Base-by-base conservation (phyloP, 805 yeast species). In the Candida jianshihensis region DNA sequence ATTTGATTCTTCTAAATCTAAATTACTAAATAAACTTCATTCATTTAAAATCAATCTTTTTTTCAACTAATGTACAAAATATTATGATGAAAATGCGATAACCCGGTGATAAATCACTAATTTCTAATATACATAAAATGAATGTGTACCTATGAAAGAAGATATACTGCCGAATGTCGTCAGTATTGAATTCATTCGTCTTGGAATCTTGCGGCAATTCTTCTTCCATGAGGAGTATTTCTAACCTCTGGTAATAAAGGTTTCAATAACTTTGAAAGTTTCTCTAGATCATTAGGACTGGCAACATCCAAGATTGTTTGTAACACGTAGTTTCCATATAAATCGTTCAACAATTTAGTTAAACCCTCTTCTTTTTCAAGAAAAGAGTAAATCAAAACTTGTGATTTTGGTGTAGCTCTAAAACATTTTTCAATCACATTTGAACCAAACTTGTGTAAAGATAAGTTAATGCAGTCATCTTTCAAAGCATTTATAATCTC, bases 181-280 rank as follows among this genome's bases (percentile, higher is more conserved):
- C n/a, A n/a, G n/a, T n/a, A 28, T 17, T 8, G 13, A 17, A 13
- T 13, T 22, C 19, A 31, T 21, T 31, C 34, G n/a, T 34, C 10
- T 3, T 47, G 51, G 31, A 75, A 51, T 55, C 86, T 87, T 20
- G 85, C 76, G 64, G 84, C 73, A 41, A 90, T 88, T 53, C 97
- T 75, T 56, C 96, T 73, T n/a, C 97, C 97, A 58, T 90, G 96
- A 3, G 97, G 97, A 14, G 97, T 89, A 49, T 81, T 83, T 56
- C 83, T 75, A 40, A 90, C 82, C 32, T 80, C 81, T 17, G 82
- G 78, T 49, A 90, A 67, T 39, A 83, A 72, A 11, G 96, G 95
- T 44, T 75, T 76, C 47, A 88, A 70, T 18, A 73, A 60, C 26
- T 61, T 69, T 16, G 82, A 72, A 37, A 83, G 62, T 39, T 66